These are phyloP conservation scores for Tylopilus subfusipes DNA, from an alignment of 768 basidiomycete species.

Conservation along the genomic window DNA sequence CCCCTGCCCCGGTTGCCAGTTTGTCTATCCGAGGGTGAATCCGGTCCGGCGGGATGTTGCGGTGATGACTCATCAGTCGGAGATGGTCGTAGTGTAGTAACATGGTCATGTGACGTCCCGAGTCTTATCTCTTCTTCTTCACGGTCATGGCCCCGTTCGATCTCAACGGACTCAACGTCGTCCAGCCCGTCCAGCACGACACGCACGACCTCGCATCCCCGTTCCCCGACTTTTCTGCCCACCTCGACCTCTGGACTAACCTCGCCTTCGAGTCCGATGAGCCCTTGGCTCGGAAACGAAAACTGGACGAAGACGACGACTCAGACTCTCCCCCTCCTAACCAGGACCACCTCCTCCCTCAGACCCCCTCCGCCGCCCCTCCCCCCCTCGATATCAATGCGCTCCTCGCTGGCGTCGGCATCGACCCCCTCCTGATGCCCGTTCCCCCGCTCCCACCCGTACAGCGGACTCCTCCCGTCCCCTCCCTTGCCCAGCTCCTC, in stretches of 20 bases:
- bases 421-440: conserved; percentile 41
- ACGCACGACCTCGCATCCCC: conserved; percentile 56
- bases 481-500: conserved; percentile 69
- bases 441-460: conserved; percentile 21
- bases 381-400: conserved; percentile 43
- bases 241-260: conserved; percentile 83
- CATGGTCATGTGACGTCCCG: conserved; percentile 8
- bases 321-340: conserved; percentile 26
- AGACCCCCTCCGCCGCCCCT: conserved; percentile 37
- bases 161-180: conserved; percentile 78
- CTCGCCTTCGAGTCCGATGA: conserved; percentile 78
- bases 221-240: conserved; percentile 72
- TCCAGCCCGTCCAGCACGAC: conserved; percentile 49
- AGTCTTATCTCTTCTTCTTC: conserved; percentile 8
- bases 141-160: conserved; percentile 59
- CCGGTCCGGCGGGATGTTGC: conserved; percentile 73
- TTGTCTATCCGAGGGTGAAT: conserved; percentile 79
- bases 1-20: conserved; percentile 52
- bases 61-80: conserved; percentile 83
- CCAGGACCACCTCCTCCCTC: conserved; percentile 37
- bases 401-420: conserved; percentile 37
- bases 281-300: conserved; percentile 41
- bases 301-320: conserved; percentile 40
- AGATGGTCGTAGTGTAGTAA: conserved; percentile 46
- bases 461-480: conserved; percentile 35